Percentiles rank a stretch among this genome's conserved stretches.
phyloP scores from a whole-genome alignment of 345 rosid genomes.

The Lenwebbia sp. region DNA sequence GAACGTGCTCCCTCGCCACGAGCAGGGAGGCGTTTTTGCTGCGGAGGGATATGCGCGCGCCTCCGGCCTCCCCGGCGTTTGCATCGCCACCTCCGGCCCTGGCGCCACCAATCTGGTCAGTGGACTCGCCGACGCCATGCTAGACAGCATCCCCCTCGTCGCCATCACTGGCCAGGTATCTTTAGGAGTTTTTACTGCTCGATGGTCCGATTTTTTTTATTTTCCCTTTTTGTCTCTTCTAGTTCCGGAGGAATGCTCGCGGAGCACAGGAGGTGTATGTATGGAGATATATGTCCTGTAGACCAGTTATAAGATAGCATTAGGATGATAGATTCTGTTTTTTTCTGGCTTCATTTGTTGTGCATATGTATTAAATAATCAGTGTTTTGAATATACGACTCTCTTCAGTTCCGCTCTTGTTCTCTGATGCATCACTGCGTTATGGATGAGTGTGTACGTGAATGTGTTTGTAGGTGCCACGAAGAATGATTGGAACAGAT shows the following conservation, averaged over 20 bases:
- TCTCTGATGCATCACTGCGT: not conserved
- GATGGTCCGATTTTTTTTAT: not conserved
- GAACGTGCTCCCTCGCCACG: constrained; percentile 90
- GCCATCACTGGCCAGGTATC: constrained; percentile 82
- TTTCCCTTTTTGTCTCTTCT: not conserved
- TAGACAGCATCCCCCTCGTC: constrained; percentile 76
- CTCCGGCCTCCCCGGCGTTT: constrained; percentile 71
- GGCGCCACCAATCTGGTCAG: constrained; percentile 88
- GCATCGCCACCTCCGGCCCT: constrained; percentile 97
- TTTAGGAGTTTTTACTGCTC: not conserved
- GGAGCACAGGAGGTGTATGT: not conserved
- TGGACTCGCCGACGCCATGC: constrained; percentile 82
- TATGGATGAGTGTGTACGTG: not conserved
- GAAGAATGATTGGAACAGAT: constrained; percentile 88
- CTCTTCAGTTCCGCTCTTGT: not conserved
- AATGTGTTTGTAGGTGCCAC: constrained; percentile 43
- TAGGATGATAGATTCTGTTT: not conserved
- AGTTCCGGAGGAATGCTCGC: not conserved
- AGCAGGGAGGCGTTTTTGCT: constrained; percentile 89
- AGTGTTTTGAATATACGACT: not conserved
- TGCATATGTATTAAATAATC: not conserved
- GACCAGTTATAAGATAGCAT: not conserved
- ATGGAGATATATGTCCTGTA: not conserved
- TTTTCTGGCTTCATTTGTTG: not conserved
- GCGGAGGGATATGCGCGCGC: constrained; percentile 94